Evolutionary conservation across 2,329 filamentous ascomycete genomes (phyloP), one percentile per base, ranked within the genome.

Genomic region (Fusarium dimerum): DNA sequence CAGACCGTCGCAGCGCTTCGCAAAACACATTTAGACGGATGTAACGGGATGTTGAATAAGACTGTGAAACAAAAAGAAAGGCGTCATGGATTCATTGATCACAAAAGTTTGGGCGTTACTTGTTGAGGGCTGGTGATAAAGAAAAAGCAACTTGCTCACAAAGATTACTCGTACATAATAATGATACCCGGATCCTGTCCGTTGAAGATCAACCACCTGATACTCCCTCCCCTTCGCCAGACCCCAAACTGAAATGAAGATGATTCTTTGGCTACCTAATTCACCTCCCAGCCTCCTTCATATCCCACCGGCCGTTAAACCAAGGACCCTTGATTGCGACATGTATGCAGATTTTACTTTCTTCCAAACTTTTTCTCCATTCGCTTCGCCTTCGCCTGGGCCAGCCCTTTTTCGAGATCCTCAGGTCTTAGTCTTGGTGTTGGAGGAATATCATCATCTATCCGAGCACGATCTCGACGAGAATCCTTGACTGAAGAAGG

Each of bases 1-100:
- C 75, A 50, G 68, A 68, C 50, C 82, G 89, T 64, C 77, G 89
- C 64, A 92, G 87, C 71, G 89, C 89, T 46, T 91, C 88, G 71
- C 81, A 80, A 47, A 92, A 93, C 72, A 85, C 85, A 40, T 89
- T 92, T 70, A 82, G 87, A 68, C 81, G 78, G 66, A 79, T 90
- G 77, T 87, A 74, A 70, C 38, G 13, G 10, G 32, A 3, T 36
- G 32, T 36, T 36, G 32, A 11, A 73, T 69, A 26, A 26, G 48
- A 44, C 18, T n/a, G 55, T 43, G 45, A 32, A 48, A 47, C 45
- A 44, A 55, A 43, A 45, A 60, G 56, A 47, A 34, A 56, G 59
- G 57, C 55, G 62, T 55, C 63, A 59, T 54, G 55, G 55, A 51
- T 58, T 59, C 47, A 57, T 66, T 58, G 15, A 50, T 42, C 44